phyloP scores from a whole-genome alignment of 768 basidiomycete species.

The Naganishia antarctica region DNA sequence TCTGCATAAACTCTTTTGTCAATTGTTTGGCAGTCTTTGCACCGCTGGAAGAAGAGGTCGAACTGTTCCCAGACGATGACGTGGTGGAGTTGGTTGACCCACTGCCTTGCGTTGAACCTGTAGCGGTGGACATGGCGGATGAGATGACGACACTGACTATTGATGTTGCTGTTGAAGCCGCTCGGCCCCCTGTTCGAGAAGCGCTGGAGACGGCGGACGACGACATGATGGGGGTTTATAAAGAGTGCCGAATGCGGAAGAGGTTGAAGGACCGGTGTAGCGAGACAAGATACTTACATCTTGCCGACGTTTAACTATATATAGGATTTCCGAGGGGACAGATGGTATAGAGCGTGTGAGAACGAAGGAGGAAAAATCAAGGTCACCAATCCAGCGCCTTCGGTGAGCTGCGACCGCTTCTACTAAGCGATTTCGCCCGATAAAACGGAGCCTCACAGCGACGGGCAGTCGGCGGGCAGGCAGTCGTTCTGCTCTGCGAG shows the following conservation, averaged over 20 bases:
- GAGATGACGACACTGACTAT: background rate
- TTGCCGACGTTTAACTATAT: background rate
- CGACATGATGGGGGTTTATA: background rate
- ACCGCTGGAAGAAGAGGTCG: background rate
- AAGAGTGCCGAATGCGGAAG: background rate
- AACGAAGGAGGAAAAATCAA: background rate
- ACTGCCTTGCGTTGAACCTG: background rate
- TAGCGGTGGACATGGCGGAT: conserved; percentile 5
- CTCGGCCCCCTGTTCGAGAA: background rate
- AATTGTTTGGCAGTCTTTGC: background rate
- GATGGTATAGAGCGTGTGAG: no score
- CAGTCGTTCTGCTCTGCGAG: no score
- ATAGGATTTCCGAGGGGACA: background rate
- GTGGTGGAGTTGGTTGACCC: no score
- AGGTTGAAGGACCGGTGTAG: background rate
- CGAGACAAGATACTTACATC: background rate
- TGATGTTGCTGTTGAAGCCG: background rate
- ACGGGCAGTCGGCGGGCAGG: no score
- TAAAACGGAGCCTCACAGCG: background rate
- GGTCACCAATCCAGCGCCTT: background rate
- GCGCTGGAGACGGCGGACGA: background rate
- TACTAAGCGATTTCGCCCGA: conserved; percentile 5
- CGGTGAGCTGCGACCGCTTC: background rate
- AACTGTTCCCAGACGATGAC: no score
- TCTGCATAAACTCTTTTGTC: background rate